Evolutionary conservation across 2,329 filamentous ascomycete species (phyloP), one percentile per base, ranked within the genome.

Genomic region (Penicillium janthinellum): DNA sequence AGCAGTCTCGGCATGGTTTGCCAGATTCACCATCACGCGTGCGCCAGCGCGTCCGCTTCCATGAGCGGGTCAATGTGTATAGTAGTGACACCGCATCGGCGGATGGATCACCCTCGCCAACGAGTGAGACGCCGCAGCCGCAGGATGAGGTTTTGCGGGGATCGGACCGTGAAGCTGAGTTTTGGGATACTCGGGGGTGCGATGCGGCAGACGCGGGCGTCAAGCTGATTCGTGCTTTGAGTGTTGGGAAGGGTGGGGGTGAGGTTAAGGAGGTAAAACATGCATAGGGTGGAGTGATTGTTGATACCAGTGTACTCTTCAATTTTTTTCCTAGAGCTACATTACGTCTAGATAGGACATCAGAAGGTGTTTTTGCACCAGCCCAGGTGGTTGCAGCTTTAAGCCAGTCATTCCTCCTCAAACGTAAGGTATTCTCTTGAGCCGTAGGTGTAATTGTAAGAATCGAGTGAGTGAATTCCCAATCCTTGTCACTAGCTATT

Each of bases 121-220:
- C 54, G 1, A 41, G 10, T 1, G 69, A 72, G 6, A 59, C 67
- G 8, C 59, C 67, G 3, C 63, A 71, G 14, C 59, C 67, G 4
- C 64, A 70, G 1, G 65, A 71, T 51, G 70, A 69, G 20, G 62
- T 62, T 0, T 61, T 73, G 4, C 59, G 67, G 17, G 66, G 66
- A 31, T 75, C 74, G 11, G 80, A 78, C 37, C 72, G 76, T 0
- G 79, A 81, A 65, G 75, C 80, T 37, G 75, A 76, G 56, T 87
- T 87, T 63, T 87, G 84, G 84, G 71, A 72, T 1, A 71, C 80
- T 35, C 81, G 84, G 68, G 74, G 81, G 77, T 74, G 73, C 50
- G 82, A 85, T 69, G 80, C 78, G n/a, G 79, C 77, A 6, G 74
- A 80, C 57, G 78, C 84, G 20, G 84, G 84, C 22, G 77, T 74